A percentile compares a stretch with the other conserved stretches of the same genome.
phyloP scores from a whole-genome alignment of 108 stramenopile genomes.

The Cyclostephanos tholiformis region DNA sequence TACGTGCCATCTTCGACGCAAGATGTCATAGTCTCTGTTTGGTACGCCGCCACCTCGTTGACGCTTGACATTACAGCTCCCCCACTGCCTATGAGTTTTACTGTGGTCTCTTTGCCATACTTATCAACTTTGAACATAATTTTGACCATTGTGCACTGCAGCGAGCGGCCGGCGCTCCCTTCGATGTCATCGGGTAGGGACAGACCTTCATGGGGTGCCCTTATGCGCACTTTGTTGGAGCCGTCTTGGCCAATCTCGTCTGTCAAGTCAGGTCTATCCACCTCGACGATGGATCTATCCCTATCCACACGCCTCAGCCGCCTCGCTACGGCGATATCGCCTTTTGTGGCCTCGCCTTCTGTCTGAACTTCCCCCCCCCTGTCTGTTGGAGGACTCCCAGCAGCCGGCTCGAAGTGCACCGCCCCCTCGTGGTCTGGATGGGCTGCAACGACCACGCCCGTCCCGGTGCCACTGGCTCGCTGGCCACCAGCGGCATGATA shows the following conservation, averaged over 20 bases:
- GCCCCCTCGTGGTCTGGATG: no score
- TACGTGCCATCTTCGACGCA: slow-evolving; percentile 25
- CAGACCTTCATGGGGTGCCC: background rate
- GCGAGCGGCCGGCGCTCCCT: background rate
- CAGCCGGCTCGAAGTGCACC: no score
- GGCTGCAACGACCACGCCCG: no score
- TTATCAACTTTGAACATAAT: slow-evolving; percentile 21
- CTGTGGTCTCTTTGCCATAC: slow-evolving; percentile 20
- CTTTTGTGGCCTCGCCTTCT: no score
- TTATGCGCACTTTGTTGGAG: background rate
- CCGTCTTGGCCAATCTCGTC: no score
- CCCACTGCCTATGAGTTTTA: slow-evolving; percentile 1
- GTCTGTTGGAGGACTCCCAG: no score
- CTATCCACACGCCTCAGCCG: no score
- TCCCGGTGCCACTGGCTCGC: no score
- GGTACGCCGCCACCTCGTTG: slow-evolving; percentile 14
- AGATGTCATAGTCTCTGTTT: slow-evolving; percentile 11
- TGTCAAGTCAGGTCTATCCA: no score
- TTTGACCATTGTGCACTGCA: slow-evolving; percentile 7
- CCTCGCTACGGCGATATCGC: no score
- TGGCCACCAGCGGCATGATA: background rate
- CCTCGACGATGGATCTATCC: no score
- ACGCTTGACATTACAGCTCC: slow-evolving; percentile 1
- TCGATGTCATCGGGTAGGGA: background rate
- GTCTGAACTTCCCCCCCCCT: no score